Evolutionary conservation across 805 yeast genomes (phyloP).

Genomic region (Yueomyces sp.): DNA sequence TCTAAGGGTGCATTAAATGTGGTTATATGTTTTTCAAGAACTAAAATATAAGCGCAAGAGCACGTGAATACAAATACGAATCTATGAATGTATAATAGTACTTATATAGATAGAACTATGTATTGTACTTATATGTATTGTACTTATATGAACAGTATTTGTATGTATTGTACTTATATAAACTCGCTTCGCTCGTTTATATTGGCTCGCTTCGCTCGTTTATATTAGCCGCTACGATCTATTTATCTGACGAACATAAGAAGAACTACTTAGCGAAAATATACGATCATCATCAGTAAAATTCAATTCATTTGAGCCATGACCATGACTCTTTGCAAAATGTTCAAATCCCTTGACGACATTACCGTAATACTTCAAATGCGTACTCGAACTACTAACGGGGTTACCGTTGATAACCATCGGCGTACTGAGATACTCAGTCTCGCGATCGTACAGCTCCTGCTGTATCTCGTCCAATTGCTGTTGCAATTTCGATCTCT

Average conservation of each 20-base stretch:
- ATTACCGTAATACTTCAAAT: constrained; percentile 31
- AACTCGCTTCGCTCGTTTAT: too few species aligned
- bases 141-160: too few species aligned
- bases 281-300: constrained; percentile 68
- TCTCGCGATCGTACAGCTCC: constrained; percentile 64
- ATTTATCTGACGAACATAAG: background rate
- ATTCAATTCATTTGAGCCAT: constrained; percentile 14
- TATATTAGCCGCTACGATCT: too few species aligned
- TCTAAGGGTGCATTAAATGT: too few species aligned
- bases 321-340: constrained; percentile 36
- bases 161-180: too few species aligned
- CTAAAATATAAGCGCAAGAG: too few species aligned
- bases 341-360: constrained; percentile 87
- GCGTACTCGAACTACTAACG: constrained; percentile 16
- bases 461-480: constrained; percentile 58
- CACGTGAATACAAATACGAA: too few species aligned
- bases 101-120: too few species aligned
- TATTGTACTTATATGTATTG: too few species aligned
- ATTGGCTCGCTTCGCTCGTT: too few species aligned
- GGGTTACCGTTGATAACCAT: constrained; percentile 8
- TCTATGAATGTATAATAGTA: too few species aligned
- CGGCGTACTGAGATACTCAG: constrained; percentile 57
- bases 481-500: constrained; percentile 53
- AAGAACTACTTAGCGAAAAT: constrained; percentile 60
- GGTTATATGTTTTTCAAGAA: too few species aligned